Evolutionary conservation across 78 protist species (phyloP).

Genomic region (Dictyostelium purpureum): DNA sequence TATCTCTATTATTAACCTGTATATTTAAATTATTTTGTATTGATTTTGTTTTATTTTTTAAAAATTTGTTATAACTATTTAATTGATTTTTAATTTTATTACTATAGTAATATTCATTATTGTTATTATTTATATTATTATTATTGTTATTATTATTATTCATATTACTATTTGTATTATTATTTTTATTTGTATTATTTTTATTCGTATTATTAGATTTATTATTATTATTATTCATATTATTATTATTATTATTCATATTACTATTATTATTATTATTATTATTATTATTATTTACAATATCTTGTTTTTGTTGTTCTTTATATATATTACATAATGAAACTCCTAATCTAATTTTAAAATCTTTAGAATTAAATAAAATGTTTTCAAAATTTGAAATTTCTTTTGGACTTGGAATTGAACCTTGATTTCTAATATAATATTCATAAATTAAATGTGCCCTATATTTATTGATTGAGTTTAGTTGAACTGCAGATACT

Average conservation of each 20-base stretch:
- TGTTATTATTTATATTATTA: neutral
- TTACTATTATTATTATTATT: neutral
- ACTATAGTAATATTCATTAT: too few relatives aligned
- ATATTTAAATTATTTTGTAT: too few relatives aligned
- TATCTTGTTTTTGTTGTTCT: neutral
- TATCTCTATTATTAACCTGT: too few relatives aligned
- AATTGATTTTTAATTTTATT: too few relatives aligned
- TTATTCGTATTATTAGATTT: neutral
- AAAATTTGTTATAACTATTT: too few relatives aligned
- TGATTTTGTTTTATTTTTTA: too few relatives aligned
- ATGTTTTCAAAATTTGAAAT: slow-evolving; percentile 21
- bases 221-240: neutral
- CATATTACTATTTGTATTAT: neutral
- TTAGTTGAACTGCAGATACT: slow-evolving; percentile 12
- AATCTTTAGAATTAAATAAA: neutral
- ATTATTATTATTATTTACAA: neutral
- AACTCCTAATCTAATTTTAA: slow-evolving; percentile 5
- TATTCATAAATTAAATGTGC: slow-evolving; percentile 22
- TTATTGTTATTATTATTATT: neutral
- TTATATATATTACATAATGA: slow-evolving; percentile 12
- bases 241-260: neutral
- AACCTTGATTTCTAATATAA: neutral
- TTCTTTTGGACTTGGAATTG: slow-evolving; percentile 17
- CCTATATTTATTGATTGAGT: slow-evolving; percentile 48
- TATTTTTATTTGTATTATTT: neutral